phyloP scores from a whole-genome alignment of 2,329 filamentous ascomycete species.

The Pseudogymnoascus destructans region DNA sequence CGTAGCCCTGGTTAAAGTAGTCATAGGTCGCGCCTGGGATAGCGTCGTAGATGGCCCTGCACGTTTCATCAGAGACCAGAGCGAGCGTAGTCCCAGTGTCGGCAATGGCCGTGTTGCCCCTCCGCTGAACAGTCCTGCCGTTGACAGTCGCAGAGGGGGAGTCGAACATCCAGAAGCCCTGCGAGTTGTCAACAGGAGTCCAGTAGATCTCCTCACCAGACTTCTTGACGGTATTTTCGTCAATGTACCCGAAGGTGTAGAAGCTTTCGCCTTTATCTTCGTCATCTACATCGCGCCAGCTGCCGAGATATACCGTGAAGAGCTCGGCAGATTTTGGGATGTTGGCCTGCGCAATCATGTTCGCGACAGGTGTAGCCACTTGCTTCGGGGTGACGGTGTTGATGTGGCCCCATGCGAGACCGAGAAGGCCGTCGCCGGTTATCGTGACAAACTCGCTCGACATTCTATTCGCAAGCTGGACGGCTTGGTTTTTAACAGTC shows the following conservation, averaged over 20 bases:
- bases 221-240: conserved; percentile 43
- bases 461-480: conserved; percentile 49
- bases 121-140: conserved; percentile 36
- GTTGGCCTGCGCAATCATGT: conserved; percentile 48
- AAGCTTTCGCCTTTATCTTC: conserved; percentile 37
- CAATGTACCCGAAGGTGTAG: conserved; percentile 64
- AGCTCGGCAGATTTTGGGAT: conserved; percentile 37
- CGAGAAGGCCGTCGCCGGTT: conserved; percentile 51
- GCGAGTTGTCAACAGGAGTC: conserved; percentile 45
- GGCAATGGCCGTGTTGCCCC: conserved; percentile 51
- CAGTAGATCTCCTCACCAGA: conserved; percentile 44
- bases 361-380: conserved; percentile 52
- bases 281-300: conserved; percentile 37
- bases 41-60: conserved; percentile 47
- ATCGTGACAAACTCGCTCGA: conserved; percentile 44
- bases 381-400: conserved; percentile 45
- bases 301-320: conserved; percentile 46
- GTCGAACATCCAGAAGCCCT: conserved; percentile 56
- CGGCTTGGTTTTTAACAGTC: conserved; percentile 44
- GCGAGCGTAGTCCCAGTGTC: conserved; percentile 61
- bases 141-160: conserved; percentile 45
- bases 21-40: conserved; percentile 50
- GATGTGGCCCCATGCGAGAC: conserved; percentile 50
- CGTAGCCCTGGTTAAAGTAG: conserved; percentile 44
- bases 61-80: conserved; percentile 47